Evolutionary conservation across 164 flowering plant genomes (phyloP).

Genomic region (Protea cynaroides): DNA sequence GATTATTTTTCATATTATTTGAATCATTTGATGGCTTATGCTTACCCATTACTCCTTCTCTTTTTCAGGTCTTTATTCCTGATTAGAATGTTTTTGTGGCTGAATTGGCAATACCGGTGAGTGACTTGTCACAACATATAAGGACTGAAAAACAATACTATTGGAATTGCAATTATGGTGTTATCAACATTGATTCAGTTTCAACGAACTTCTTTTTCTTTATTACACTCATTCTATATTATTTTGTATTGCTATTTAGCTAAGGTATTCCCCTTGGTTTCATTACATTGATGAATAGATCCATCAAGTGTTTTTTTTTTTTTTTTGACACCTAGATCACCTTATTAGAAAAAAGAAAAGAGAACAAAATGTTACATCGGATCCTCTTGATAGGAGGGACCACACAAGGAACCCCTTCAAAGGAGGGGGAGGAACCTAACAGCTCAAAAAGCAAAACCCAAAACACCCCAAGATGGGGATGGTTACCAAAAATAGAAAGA

Average conservation of each 20-base stretch:
- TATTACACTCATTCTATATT: neutral
- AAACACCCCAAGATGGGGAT: no score
- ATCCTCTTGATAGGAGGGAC: no score
- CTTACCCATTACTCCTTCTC: no score
- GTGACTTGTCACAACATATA: slow-evolving; percentile 53
- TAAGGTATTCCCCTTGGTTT: neutral
- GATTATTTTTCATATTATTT: neutral
- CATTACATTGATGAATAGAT: neutral
- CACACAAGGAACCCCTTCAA: no score
- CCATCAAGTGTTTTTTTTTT: no score
- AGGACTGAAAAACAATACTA: slow-evolving; percentile 24
- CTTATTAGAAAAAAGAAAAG: no score
- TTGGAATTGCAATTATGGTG: neutral
- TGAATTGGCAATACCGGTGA: slow-evolving; percentile 48
- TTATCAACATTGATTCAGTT: neutral
- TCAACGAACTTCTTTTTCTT: neutral
- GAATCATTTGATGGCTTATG: neutral
- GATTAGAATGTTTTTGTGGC: slow-evolving; percentile 57
- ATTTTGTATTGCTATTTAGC: neutral
- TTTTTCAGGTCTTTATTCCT: slow-evolving; percentile 44
- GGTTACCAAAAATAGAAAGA: no score
- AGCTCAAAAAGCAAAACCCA: no score
- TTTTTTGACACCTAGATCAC: no score
- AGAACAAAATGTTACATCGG: no score
- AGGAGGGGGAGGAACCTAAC: no score